A percentile compares a stretch with the other conserved stretches of the same genome.
phyloP scores from a whole-genome alignment of 805 yeast genomes.

The Starmerella bombicola region DNA sequence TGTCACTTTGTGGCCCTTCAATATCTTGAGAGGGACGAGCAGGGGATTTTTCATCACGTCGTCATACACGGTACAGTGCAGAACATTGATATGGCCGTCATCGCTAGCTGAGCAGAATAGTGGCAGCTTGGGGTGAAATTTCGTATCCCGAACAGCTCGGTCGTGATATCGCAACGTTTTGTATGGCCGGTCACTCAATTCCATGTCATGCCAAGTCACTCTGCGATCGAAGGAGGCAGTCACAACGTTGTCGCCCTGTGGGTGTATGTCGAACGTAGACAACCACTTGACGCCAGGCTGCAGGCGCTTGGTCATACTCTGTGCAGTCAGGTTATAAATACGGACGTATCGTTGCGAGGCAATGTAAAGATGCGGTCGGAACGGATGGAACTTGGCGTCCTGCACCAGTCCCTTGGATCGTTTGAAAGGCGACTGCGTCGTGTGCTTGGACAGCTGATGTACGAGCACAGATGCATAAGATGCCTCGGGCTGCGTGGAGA shows the following conservation, averaged over 20 bases:
- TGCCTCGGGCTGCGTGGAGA: conserved; percentile 90
- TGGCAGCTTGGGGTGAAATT: conserved; percentile 80
- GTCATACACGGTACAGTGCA: conserved; percentile 94
- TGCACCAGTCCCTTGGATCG: conserved; percentile 86
- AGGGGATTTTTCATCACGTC: conserved; percentile 90
- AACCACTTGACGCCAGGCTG: conserved; percentile 96
- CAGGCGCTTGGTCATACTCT: conserved; percentile 67
- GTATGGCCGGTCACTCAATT: conserved; percentile 77
- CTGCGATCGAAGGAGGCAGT: conserved; percentile 91
- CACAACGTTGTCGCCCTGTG: conserved; percentile 86
- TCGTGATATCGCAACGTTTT: conserved; percentile 91
- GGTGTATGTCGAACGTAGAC: conserved; percentile 82
- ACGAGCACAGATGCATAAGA: conserved; percentile 80
- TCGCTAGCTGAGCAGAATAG: conserved; percentile 90
- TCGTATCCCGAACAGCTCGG: conserved; percentile 79
- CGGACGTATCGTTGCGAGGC: conserved; percentile 88
- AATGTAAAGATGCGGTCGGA: conserved; percentile 84
- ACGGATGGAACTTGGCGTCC: conserved; percentile 96
- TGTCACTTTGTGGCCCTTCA: conserved; percentile 75
- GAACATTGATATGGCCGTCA: conserved; percentile 83
- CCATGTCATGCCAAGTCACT: conserved; percentile 94
- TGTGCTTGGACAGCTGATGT: conserved; percentile 88
- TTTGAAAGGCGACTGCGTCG: conserved; percentile 89
- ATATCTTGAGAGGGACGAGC: conserved; percentile 87
- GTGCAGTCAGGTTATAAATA: conserved; percentile 80